These are phyloP conservation scores for Dryas drummondii DNA, from an alignment of 306 rosid genomes.

Conservation along the genomic window DNA sequence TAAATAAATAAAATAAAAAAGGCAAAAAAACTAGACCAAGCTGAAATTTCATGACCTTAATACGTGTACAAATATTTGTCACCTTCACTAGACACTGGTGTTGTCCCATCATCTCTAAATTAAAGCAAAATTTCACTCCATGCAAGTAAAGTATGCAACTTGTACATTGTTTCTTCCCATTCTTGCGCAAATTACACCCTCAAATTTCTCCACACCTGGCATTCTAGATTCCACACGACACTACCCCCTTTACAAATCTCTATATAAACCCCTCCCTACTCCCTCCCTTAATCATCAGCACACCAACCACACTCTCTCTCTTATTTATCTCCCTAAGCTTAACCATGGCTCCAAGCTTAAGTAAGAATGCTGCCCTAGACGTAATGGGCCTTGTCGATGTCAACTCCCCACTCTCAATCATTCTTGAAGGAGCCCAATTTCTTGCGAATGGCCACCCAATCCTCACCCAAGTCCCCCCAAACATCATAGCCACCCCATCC, in stretches of 20 bases:
- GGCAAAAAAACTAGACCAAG: too few relatives aligned
- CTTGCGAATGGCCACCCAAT: constrained; percentile 52
- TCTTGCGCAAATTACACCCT: neutral
- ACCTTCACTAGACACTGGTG: too few relatives aligned
- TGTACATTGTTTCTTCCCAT: neutral
- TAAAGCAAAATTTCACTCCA: neutral
- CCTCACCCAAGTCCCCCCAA: constrained; percentile 53
- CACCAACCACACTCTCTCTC: neutral
- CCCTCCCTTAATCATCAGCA: neutral
- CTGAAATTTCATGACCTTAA: too few relatives aligned
- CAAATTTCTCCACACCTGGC: neutral
- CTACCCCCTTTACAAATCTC: neutral
- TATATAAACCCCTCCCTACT: constrained; percentile 5
- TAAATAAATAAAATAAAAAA: too few relatives aligned
- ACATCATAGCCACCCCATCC: constrained; percentile 43
- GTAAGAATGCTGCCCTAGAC: constrained; percentile 26
- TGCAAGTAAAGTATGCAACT: neutral
- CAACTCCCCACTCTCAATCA: constrained; percentile 23
- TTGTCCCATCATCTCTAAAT: neutral
- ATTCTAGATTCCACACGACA: constrained; percentile 7
- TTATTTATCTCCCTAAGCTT: neutral
- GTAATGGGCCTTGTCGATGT: constrained; percentile 11
- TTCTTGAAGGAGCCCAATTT: constrained; percentile 41
- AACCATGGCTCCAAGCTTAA: constrained; percentile 58
- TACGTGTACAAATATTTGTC: too few relatives aligned